Percentiles rank a stretch among this genome's conserved stretches.
Conservation (phyloP, 2,329 filamentous ascomycete species). For the Botrytis porri region DNA sequence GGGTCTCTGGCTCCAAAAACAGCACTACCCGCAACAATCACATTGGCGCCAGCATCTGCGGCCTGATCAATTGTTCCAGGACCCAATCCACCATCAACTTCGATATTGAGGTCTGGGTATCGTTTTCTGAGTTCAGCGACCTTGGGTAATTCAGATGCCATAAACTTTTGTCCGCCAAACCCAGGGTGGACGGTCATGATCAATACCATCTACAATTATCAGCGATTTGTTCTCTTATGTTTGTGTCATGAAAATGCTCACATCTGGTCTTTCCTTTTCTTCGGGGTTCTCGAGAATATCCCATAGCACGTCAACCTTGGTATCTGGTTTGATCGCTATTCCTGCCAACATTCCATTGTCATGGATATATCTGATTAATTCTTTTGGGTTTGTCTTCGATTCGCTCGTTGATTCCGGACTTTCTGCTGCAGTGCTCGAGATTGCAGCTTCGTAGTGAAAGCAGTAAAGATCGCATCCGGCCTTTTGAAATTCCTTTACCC, state of each 20-base stretch:
- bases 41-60: constrained; percentile 92
- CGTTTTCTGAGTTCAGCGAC: constrained; percentile 76
- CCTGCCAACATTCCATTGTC: constrained; percentile 83
- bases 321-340: constrained; percentile 93
- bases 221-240: constrained; percentile 16
- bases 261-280: constrained; percentile 79
- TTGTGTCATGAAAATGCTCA: constrained; percentile 49
- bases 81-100: constrained; percentile 91
- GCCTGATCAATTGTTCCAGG: constrained; percentile 89
- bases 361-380: constrained; percentile 89
- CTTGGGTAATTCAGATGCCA: constrained; percentile 93
- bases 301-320: constrained; percentile 86
- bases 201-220: constrained; percentile 76
- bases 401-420: constrained; percentile 68
- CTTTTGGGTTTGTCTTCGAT: constrained; percentile 73
- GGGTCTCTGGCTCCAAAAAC: constrained; percentile 93
- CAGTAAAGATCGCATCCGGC: constrained; percentile 98
- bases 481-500: constrained; percentile 92
- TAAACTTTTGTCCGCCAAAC: constrained; percentile 98
- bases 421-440: constrained; percentile 77
- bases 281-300: constrained; percentile 76
- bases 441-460: constrained; percentile 97
- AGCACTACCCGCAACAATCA: constrained; percentile 94
- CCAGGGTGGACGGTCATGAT: constrained; percentile 98
- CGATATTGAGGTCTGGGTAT: constrained; percentile 93